Conservation (phyloP, 192 early-diverging fungal species). For the Coemansia sp. region DNA sequence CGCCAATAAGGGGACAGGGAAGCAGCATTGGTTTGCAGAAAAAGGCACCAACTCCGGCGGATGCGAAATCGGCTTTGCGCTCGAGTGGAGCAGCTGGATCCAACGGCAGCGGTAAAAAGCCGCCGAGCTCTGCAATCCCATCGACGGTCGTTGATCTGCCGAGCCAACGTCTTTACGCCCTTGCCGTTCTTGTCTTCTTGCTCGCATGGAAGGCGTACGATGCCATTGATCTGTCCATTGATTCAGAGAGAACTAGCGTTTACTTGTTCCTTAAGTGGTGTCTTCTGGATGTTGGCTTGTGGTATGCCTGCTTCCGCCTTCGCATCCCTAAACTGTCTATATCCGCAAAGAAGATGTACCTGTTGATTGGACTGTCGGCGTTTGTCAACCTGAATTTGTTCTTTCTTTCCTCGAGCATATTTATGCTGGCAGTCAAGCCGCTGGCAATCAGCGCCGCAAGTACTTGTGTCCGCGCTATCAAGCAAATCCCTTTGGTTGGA, state of each 20-base stretch:
- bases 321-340: slow-evolving; percentile 32
- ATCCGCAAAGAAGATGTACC: slow-evolving; percentile 9
- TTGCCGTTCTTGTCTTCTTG: slow-evolving; percentile 18
- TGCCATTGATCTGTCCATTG: slow-evolving; percentile 16
- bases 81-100: slow-evolving; percentile 1
- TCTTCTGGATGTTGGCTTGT: slow-evolving; percentile 25
- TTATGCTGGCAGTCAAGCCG: slow-evolving; percentile 44
- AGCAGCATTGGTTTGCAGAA: not conserved
- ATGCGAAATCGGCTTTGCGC: not conserved
- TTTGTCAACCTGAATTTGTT: slow-evolving; percentile 47
- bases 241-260: slow-evolving; percentile 17
- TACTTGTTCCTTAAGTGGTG: slow-evolving; percentile 46
- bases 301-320: slow-evolving; percentile 34
- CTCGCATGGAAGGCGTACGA: slow-evolving; percentile 48
- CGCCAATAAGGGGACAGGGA: slow-evolving; percentile 6
- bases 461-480: slow-evolving; percentile 37
- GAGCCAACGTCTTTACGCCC: slow-evolving; percentile 45
- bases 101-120: not conserved
- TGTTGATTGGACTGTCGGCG: slow-evolving; percentile 14
- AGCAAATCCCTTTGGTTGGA: slow-evolving; percentile 39
- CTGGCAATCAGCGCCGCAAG: slow-evolving; percentile 35
- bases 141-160: slow-evolving; percentile 34
- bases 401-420: slow-evolving; percentile 34
- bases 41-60: slow-evolving; percentile 5
- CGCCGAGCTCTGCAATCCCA: slow-evolving; percentile 36